phyloP scores from a whole-genome alignment of 2,329 filamentous ascomycete species.

The Daldinia eschscholtzii region DNA sequence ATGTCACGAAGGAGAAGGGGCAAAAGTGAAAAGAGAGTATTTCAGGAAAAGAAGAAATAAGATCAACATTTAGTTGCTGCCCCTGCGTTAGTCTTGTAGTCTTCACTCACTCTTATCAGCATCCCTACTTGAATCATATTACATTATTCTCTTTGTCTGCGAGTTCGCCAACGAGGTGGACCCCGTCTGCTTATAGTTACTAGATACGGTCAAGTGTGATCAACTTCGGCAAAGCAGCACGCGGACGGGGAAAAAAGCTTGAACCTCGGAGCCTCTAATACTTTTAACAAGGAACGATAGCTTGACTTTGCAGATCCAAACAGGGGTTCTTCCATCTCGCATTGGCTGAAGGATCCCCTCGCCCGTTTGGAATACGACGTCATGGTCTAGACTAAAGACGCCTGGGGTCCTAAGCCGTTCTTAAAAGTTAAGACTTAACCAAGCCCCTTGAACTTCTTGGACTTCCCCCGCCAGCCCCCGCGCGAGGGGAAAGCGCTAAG shows the following conservation, averaged over 20 bases:
- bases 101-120: conserved; percentile 30
- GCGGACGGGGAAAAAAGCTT: conserved; percentile 27
- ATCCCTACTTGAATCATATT: conserved; percentile 27
- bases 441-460: conserved; percentile 3
- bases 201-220: conserved; percentile 5
- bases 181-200: conserved; percentile 5
- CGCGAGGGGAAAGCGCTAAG: conserved; percentile 16
- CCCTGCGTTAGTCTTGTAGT: conserved; percentile 14
- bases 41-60: neutral
- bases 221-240: neutral
- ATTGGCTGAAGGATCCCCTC: conserved; percentile 7
- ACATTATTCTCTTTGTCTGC: conserved; percentile 38
- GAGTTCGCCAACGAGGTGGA: conserved; percentile 14
- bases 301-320: conserved; percentile 19
- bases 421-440: too few relatives aligned
- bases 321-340: conserved; percentile 8
- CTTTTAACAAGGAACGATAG: conserved; percentile 16
- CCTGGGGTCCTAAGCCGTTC: neutral
- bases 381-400: conserved; percentile 30
- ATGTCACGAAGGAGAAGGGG: neutral
- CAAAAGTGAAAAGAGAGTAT: neutral
- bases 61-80: neutral
- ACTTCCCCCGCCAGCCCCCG: conserved; percentile 31
- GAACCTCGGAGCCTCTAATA: conserved; percentile 25
- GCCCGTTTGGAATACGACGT: conserved; percentile 20